phyloP scores from a whole-genome alignment of 441 rosid genomes.

The Arabidopsis hybrid region DNA sequence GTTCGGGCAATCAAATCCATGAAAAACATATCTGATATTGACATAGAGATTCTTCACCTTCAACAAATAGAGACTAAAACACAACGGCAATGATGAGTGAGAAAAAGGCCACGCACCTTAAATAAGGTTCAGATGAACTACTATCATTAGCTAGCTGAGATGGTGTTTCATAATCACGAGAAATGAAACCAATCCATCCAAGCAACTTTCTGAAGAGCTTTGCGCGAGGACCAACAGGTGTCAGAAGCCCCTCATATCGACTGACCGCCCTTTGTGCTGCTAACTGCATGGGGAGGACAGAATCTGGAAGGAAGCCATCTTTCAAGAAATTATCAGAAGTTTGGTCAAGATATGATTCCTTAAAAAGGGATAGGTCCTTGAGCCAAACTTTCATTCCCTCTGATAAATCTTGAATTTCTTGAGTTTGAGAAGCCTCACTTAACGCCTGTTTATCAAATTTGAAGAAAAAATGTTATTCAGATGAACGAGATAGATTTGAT shows the following conservation, averaged over 20 bases:
- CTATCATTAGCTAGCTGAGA: slow-evolving; percentile 59
- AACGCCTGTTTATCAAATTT: slow-evolving; percentile 59
- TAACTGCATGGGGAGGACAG: slow-evolving; percentile 82
- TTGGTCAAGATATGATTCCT: slow-evolving; percentile 59
- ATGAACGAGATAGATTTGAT: no score
- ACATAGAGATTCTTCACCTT: neutral
- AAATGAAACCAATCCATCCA: slow-evolving; percentile 70
- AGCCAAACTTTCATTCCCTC: slow-evolving; percentile 69
- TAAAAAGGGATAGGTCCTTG: slow-evolving; percentile 64
- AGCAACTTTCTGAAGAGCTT: slow-evolving; percentile 83
- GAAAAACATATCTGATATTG: slow-evolving; percentile 5
- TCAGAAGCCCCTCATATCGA: slow-evolving; percentile 85
- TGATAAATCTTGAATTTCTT: slow-evolving; percentile 59
- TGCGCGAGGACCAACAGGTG: slow-evolving; percentile 92
- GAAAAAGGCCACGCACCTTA: slow-evolving; percentile 59
- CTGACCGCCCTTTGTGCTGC: slow-evolving; percentile 96
- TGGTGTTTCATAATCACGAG: slow-evolving; percentile 69
- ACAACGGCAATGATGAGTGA: neutral
- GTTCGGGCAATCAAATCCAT: neutral
- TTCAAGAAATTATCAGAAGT: slow-evolving; percentile 52
- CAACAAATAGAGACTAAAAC: slow-evolving; percentile 17
- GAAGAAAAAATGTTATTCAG: slow-evolving; percentile 26
- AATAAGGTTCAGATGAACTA: slow-evolving; percentile 72
- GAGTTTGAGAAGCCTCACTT: slow-evolving; percentile 55
- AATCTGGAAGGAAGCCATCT: slow-evolving; percentile 60